A percentile compares a stretch with the other conserved stretches of the same genome.
phyloP scores from a whole-genome alignment of 768 basidiomycete species.

The Leccinum rimulosum region DNA sequence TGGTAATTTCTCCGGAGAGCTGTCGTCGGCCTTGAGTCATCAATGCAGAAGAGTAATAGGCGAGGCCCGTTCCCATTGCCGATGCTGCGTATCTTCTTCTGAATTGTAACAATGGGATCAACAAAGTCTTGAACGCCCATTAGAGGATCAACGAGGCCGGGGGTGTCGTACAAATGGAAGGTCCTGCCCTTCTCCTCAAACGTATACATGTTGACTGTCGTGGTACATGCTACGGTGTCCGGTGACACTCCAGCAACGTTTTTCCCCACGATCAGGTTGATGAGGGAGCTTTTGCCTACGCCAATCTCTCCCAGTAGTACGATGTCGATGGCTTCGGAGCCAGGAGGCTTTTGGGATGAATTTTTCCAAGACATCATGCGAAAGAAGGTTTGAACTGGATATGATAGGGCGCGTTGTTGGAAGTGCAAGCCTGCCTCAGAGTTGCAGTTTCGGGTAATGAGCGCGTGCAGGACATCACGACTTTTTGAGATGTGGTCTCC shows the following conservation, averaged over 20 bases:
- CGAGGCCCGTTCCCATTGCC: slow-evolving; percentile 25
- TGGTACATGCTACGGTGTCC: slow-evolving; percentile 35
- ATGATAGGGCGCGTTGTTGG: slow-evolving; percentile 8
- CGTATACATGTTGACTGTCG: slow-evolving; percentile 21
- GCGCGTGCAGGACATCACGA: slow-evolving; percentile 12
- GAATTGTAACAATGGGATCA: slow-evolving; percentile 24
- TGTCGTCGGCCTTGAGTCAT: slow-evolving; percentile 24
- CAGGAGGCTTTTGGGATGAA: not conserved
- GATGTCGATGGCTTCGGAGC: slow-evolving; percentile 24
- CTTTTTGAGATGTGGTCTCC: slow-evolving; percentile 7
- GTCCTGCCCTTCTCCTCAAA: slow-evolving; percentile 18
- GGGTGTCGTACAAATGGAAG: slow-evolving; percentile 34
- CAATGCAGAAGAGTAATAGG: slow-evolving; percentile 33
- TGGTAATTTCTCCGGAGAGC: slow-evolving; percentile 27
- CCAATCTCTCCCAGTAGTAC: slow-evolving; percentile 36
- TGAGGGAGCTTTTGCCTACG: slow-evolving; percentile 41
- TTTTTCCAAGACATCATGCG: slow-evolving; percentile 3
- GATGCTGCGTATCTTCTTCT: slow-evolving; percentile 33
- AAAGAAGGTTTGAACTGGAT: slow-evolving; percentile 16
- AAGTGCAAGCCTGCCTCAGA: slow-evolving; percentile 5
- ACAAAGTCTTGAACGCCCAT: slow-evolving; percentile 18
- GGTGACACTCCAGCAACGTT: slow-evolving; percentile 31
- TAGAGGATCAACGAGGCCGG: slow-evolving; percentile 30
- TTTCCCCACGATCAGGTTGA: slow-evolving; percentile 36
- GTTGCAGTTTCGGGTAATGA: slow-evolving; percentile 13